Evolutionary conservation across 331 rosid genomes (phyloP).

Genomic region (Telfairia occidentalis): DNA sequence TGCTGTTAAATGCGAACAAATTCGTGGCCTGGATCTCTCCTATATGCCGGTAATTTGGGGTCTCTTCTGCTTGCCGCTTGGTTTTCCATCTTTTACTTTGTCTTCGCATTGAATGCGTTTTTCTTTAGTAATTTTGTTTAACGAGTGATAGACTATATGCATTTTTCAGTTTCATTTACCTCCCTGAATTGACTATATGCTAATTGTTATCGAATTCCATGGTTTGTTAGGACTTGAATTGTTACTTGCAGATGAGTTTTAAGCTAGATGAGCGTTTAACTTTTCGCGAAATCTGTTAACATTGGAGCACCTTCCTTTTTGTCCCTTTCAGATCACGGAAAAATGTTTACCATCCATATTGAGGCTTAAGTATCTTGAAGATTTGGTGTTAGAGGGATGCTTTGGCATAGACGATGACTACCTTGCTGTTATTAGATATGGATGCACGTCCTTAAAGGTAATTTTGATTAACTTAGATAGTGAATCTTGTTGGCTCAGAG

Average conservation of each 20-base stretch:
- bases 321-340: constrained; percentile 52
- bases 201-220: background rate
- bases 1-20: constrained; percentile 72
- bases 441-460: constrained; percentile 80
- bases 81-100: background rate
- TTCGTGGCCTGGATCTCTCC: constrained; percentile 67
- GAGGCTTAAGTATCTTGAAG: constrained; percentile 64
- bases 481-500: background rate
- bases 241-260: background rate
- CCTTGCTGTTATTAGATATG: constrained; percentile 46
- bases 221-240: background rate
- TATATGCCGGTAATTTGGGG: constrained; percentile 54
- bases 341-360: constrained; percentile 68
- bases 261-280: background rate
- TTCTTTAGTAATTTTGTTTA: background rate
- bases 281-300: background rate
- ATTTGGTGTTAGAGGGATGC: constrained; percentile 85
- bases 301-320: background rate
- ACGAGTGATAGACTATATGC: background rate
- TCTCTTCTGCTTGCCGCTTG: background rate
- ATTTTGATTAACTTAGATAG: background rate
- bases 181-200: background rate
- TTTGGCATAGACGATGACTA: constrained; percentile 61
- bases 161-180: background rate
- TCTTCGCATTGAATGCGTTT: background rate